phyloP scores from a whole-genome alignment of 208 protist species.

The Leptomonas pyrrhocoris region DNA sequence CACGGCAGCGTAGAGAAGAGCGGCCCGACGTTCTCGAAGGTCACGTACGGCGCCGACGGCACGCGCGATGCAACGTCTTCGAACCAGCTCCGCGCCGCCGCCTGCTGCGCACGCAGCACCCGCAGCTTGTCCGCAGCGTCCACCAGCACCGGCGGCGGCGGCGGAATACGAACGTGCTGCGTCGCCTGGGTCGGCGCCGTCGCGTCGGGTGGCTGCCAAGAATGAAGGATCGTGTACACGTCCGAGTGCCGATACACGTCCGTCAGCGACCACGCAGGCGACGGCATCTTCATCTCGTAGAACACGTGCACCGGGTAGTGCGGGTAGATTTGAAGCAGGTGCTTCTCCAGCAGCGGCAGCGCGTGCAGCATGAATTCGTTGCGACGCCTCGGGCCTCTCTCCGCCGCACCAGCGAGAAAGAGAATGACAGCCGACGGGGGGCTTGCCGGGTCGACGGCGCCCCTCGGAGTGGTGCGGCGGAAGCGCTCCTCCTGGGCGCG shows the following conservation, averaged over 20 bases:
- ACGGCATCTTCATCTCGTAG: slow-evolving; percentile 3
- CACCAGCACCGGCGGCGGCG: slow-evolving; percentile 18
- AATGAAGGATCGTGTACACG: slow-evolving; percentile 14
- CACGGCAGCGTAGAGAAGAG: slow-evolving; percentile 22
- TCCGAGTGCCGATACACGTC: slow-evolving; percentile 19
- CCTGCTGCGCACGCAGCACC: slow-evolving; percentile 1
- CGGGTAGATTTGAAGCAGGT: slow-evolving; percentile 5
- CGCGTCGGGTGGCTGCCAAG: background rate
- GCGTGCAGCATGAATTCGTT: slow-evolving; percentile 1
- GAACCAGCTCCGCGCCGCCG: background rate
- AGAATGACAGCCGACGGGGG: slow-evolving; percentile 11
- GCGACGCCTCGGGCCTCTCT: background rate
- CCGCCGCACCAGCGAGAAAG: slow-evolving; percentile 8
- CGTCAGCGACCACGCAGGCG: slow-evolving; percentile 10
- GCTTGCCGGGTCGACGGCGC: background rate
- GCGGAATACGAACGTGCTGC: background rate
- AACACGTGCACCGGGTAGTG: slow-evolving; percentile 26
- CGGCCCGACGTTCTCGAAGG: slow-evolving; percentile 19
- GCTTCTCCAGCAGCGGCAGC: slow-evolving; percentile 17
- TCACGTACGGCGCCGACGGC: slow-evolving; percentile 24
- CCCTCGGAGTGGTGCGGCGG: background rate
- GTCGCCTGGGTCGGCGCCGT: too few relatives aligned
- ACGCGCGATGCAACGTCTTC: background rate
- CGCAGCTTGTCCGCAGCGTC: background rate
- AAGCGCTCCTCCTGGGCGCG: slow-evolving; percentile 8